Conservation (phyloP, 331 rosid genomes). For the Pyrus hybrid region DNA sequence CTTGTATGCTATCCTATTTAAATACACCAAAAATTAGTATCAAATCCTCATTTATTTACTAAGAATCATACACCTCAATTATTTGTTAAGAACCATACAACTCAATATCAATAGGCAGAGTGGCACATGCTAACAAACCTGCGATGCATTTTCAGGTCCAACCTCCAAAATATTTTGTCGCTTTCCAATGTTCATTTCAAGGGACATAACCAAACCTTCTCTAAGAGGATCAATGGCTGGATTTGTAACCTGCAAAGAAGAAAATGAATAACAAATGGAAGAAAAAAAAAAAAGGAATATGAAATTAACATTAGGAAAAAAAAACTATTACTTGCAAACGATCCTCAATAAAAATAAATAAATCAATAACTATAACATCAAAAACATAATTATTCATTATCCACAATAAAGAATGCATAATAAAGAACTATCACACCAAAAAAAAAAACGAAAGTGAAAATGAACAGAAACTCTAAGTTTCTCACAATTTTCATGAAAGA, state of each 20-base stretch:
- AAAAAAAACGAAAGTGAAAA: not conserved
- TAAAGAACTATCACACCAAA: constrained; percentile 7
- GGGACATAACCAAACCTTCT: constrained; percentile 99
- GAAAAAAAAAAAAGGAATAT: constrained; percentile 3
- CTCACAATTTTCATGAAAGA: not conserved
- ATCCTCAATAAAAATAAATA: not conserved
- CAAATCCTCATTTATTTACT: no score
- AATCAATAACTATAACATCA: not conserved
- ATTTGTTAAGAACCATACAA: no score
- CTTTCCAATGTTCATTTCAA: constrained; percentile 90
- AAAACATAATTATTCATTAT: not conserved
- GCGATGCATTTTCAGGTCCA: constrained; percentile 94
- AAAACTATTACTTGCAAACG: not conserved
- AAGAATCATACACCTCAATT: no score
- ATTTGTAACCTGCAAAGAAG: constrained; percentile 73
- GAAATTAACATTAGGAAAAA: not conserved
- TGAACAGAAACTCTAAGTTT: not conserved
- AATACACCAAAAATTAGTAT: no score
- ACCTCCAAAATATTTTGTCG: constrained; percentile 79
- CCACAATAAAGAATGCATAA: not conserved
- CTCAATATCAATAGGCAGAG: no score
- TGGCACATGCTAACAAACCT: constrained; percentile 44
- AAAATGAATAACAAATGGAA: not conserved
- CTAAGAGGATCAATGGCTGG: constrained; percentile 99
- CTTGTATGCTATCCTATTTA: no score